Base-by-base conservation (phyloP, 345 rosid genomes). In the Eutrema yunnanense region DNA sequence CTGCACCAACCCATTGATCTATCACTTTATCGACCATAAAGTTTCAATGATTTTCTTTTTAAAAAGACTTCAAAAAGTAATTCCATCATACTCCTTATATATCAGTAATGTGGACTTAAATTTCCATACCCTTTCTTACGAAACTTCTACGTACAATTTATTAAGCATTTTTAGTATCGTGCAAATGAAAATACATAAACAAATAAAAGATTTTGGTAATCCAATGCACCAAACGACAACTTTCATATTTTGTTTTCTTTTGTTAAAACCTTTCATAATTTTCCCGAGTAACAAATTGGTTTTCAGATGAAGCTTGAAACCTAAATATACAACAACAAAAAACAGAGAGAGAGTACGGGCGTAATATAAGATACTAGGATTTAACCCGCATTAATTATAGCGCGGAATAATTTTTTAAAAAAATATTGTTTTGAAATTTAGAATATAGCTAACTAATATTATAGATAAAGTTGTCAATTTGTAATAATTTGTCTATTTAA, bases 1-100 rank as follows among this genome's bases (percentile, higher is more conserved):
- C n/a, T n/a, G n/a, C 79, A 69, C 69, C 70, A 75, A 75, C 74
- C 74, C 79, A 75, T 70, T 30, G 3, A 19, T 60, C 22, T 22
- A 33, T 61, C 61, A 62, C 74, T 75, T 69, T 69, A 54, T 54
- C 29, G 69, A 69, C 70, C 58, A 67, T 14, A 75, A 61, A 69
- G 74, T 16, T 36, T 68, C 70, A 51, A 59, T 75, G 6, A 68
- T 36, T 44, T 53, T 52, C 48, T 0, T 10, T 10, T 27, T 19
- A 0, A 0, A 47, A 41, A 33, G 13, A 43, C 69, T 68, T 22
- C 14, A 0, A 14, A 59, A 68, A 75, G 57, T 60, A 19, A 59
- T 5, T 26, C 2, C 27, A 61, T 49, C 32, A 34, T 53, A 13
- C 54, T 8, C 34, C 9, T 9, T 13, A 58, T 26, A 47, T 4